Conservation (phyloP, 192 early-diverging fungal species). For the Podila clonocystis region DNA sequence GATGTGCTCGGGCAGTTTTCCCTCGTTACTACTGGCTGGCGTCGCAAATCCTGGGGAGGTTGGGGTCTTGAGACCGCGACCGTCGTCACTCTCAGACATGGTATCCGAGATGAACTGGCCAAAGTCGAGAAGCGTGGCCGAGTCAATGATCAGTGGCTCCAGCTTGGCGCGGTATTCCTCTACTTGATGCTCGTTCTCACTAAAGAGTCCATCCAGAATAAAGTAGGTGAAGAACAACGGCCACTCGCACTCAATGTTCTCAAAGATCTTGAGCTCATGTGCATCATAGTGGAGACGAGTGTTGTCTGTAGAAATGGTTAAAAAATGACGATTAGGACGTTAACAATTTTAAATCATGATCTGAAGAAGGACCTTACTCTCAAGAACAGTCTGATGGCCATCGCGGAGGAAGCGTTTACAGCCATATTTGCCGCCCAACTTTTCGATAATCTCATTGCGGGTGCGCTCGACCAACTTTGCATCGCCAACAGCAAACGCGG, state of each 20-base stretch:
- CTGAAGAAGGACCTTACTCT: slow-evolving; percentile 40
- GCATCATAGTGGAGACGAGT: slow-evolving; percentile 83
- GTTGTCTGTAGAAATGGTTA: slow-evolving; percentile 52
- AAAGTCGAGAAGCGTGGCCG: slow-evolving; percentile 62
- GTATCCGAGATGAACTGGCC: slow-evolving; percentile 51
- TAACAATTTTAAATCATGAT: not conserved
- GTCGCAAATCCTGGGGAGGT: slow-evolving; percentile 45
- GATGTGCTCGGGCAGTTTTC: slow-evolving; percentile 54
- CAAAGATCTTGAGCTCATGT: slow-evolving; percentile 84
- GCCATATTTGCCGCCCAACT: slow-evolving; percentile 84
- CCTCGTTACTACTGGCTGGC: slow-evolving; percentile 22
- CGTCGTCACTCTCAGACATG: slow-evolving; percentile 42
- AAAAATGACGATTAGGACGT: not conserved
- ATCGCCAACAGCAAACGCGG: slow-evolving; percentile 87
- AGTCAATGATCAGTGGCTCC: slow-evolving; percentile 77
- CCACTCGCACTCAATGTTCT: slow-evolving; percentile 90
- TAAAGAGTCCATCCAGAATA: slow-evolving; percentile 84
- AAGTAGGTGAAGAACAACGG: slow-evolving; percentile 91
- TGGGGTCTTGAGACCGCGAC: slow-evolving; percentile 34
- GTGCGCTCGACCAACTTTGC: slow-evolving; percentile 69
- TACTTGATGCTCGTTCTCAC: slow-evolving; percentile 68
- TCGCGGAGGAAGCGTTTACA: slow-evolving; percentile 88
- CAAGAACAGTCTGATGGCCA: slow-evolving; percentile 85
- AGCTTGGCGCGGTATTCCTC: slow-evolving; percentile 77
- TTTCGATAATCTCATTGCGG: slow-evolving; percentile 79